phyloP scores from a whole-genome alignment of 306 rosid genomes.

The Vigna angularis region DNA sequence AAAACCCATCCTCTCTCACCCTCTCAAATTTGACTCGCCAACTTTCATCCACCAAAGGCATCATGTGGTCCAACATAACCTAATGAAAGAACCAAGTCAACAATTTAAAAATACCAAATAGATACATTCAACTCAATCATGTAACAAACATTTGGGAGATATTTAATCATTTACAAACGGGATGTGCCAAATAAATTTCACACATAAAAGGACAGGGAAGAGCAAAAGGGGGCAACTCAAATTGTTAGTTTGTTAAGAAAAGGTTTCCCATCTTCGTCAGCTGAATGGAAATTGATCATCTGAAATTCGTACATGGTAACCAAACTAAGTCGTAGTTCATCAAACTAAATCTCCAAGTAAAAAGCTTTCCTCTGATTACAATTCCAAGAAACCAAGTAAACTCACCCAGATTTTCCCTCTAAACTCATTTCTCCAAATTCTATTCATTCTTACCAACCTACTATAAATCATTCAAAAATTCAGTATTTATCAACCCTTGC shows the following conservation, averaged over 20 bases:
- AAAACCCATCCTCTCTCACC: slow-evolving; percentile 97
- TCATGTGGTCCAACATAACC: slow-evolving; percentile 99
- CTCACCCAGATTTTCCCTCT: neutral
- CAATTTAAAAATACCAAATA: slow-evolving; percentile 20
- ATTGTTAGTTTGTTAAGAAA: slow-evolving; percentile 27
- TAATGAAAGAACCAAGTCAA: slow-evolving; percentile 48
- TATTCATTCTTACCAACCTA: neutral
- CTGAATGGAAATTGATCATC: slow-evolving; percentile 17
- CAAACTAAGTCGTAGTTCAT: slow-evolving; percentile 15
- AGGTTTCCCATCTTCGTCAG: neutral
- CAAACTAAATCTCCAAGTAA: neutral
- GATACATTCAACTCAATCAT: slow-evolving; percentile 15
- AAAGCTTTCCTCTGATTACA: neutral
- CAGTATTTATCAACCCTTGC: slow-evolving; percentile 1
- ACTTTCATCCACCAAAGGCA: slow-evolving; percentile 92
- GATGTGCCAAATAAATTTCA: neutral
- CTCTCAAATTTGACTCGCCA: slow-evolving; percentile 96
- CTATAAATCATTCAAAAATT: neutral
- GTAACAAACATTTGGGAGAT: slow-evolving; percentile 1
- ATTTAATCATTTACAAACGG: slow-evolving; percentile 3
- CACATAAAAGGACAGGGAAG: neutral
- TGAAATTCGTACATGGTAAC: slow-evolving; percentile 15
- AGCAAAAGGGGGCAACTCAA: slow-evolving; percentile 5
- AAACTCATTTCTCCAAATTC: no score
- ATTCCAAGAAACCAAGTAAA: slow-evolving; percentile 10